Base-by-base conservation (phyloP, 352 stramenopile genomes). In the Globisporangium barbulae region DNA sequence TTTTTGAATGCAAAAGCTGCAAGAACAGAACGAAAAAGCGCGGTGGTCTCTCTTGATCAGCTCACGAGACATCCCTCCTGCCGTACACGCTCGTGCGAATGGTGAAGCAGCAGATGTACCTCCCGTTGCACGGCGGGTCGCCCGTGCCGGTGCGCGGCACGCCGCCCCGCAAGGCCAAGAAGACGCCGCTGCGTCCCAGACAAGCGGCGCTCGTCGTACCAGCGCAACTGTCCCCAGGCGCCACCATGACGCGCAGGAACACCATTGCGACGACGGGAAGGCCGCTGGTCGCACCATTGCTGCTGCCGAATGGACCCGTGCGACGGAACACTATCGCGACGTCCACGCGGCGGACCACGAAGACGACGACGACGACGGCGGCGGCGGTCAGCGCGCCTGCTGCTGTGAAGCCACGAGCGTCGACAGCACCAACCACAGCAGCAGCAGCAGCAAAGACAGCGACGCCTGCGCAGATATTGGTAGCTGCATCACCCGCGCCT, bases 101-200 rank as follows among this genome's bases (percentile, higher is more conserved):
- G 39, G 39, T 45, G 39, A 45, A 45, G 39, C 39, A 45, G 25
- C 50, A 57, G 28, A 31, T 57, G 50, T 57, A 57, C 30, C 50
- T 42, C 13, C 50, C 50, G 50, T 3, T 39, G 30, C 28, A 57
- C 15, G 50, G 50, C 15, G 50, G 50, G 1, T 30, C 50, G 25
- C 50, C 50, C 13, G 50, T 57, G 50, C 13, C 28, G 28, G 21
- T 57, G 10, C 50, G 50, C 19, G 50, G 28, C 50, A 57, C 50
- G 50, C 50, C 50, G 15, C 30, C 28, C 28, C 50, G 50, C 28
- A 57, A 57, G 12, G 50, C 28, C 25, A 57, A 57, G 50, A 57
- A 17, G 50, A 41, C 5, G 19, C 28, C 50, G 50, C 50, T 12
- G 13, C 35, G 9, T 19, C 28, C 50, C 5, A 4, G 30, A 28